A percentile compares a stretch with the other conserved stretches of the same genome.
phyloP scores from a whole-genome alignment of 2,329 filamentous ascomycete species.

The Pezicula rhizophila region DNA sequence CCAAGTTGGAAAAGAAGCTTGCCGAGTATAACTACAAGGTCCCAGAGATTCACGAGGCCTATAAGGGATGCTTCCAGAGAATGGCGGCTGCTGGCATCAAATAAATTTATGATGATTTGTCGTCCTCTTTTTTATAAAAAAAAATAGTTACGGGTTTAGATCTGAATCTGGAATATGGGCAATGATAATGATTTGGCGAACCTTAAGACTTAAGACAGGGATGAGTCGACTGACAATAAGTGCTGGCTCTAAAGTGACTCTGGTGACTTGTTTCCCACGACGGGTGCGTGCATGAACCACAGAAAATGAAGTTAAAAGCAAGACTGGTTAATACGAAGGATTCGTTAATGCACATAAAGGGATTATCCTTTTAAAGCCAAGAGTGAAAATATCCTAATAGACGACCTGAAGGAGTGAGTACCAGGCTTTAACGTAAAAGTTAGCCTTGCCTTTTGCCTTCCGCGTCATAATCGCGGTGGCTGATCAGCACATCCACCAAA shows the following conservation, averaged over 20 bases:
- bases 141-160: background rate
- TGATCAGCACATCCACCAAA: conserved; percentile 4
- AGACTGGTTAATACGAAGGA: too few relatives aligned
- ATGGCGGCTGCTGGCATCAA: conserved; percentile 52
- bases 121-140: background rate
- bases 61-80: conserved; percentile 54
- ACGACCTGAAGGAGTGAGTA: too few relatives aligned
- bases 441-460: conserved; percentile 10
- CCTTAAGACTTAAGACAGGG: too few relatives aligned
- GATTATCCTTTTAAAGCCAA: too few relatives aligned
- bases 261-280: too few relatives aligned
- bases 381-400: too few relatives aligned
- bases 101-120: conserved; percentile 26
- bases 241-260: background rate
- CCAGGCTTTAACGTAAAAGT: background rate
- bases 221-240: background rate
- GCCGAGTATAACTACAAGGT: conserved; percentile 52
- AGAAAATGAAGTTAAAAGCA: background rate
- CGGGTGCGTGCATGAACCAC: background rate
- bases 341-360: too few relatives aligned
- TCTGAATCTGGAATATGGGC: background rate
- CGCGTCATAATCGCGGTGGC: conserved; percentile 9
- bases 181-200: background rate
- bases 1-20: conserved; percentile 55
- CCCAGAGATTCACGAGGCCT: conserved; percentile 57